These are phyloP conservation scores for Sugiyamaella neomexicana DNA, from an alignment of 1,139 yeast species.

Conservation along the genomic window DNA sequence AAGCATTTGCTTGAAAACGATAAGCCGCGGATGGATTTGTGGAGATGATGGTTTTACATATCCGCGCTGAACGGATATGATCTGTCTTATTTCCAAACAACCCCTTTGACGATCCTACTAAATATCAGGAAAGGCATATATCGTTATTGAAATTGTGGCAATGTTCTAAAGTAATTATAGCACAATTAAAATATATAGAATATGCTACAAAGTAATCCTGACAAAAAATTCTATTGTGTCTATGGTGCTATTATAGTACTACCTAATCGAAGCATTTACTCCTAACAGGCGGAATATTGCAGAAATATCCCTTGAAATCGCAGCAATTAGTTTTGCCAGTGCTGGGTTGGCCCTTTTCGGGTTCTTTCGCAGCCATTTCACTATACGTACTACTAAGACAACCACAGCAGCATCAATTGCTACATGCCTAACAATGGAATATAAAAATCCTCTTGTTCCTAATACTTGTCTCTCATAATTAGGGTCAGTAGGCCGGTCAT, in stretches of 20 bases:
- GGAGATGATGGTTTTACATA: neutral
- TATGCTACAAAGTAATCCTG: neutral
- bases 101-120: too few species aligned
- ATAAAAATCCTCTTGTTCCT: slow-evolving; percentile 2
- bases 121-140: too few species aligned
- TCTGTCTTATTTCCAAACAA: too few species aligned
- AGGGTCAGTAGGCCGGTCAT: neutral
- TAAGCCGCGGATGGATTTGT: neutral
- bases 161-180: too few species aligned
- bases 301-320: neutral
- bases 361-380: slow-evolving; percentile 15
- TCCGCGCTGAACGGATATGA: too few species aligned
- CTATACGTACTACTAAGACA: slow-evolving; percentile 5
- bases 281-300: neutral
- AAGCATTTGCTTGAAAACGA: neutral
- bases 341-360: slow-evolving; percentile 10
- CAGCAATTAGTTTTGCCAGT: neutral
- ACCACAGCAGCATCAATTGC: slow-evolving; percentile 14
- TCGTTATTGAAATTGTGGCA: too few species aligned
- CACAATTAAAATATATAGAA: too few species aligned
- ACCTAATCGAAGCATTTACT: slow-evolving; percentile 1
- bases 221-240: neutral
- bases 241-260: neutral
- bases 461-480: neutral
- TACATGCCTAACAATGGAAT: slow-evolving; percentile 10